phyloP scores from a whole-genome alignment of 805 yeast genomes.

The Kregervanrija delftensis region DNA sequence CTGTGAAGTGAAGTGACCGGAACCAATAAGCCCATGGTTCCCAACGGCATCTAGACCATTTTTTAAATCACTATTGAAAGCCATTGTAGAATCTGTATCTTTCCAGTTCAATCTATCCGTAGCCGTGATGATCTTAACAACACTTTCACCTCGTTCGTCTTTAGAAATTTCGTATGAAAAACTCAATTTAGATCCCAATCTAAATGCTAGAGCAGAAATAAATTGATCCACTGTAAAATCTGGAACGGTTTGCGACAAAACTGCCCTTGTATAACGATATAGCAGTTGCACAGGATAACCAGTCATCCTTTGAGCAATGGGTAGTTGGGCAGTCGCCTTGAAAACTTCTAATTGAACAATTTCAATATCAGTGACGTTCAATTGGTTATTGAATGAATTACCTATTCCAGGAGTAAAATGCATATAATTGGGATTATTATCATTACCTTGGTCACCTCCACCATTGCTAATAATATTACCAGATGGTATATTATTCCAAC shows the following conservation, averaged over 20 bases:
- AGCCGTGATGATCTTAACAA: slow-evolving; percentile 26
- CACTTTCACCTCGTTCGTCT: slow-evolving; percentile 42
- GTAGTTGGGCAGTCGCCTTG: slow-evolving; percentile 32
- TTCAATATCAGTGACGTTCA: slow-evolving; percentile 23
- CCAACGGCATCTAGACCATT: too few species aligned
- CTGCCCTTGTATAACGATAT: slow-evolving; percentile 27
- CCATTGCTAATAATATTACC: background rate
- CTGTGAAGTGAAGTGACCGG: too few species aligned
- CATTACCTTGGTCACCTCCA: background rate
- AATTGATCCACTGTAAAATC: slow-evolving; percentile 15
- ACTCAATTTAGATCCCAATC: slow-evolving; percentile 20
- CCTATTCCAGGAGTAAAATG: slow-evolving; percentile 5
- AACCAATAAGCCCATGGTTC: too few species aligned
- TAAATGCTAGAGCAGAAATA: slow-evolving; percentile 28
- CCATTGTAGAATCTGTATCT: too few species aligned
- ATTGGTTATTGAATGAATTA: background rate
- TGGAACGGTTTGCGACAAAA: slow-evolving; percentile 32
- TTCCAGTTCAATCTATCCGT: too few species aligned
- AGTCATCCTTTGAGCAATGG: slow-evolving; percentile 16
- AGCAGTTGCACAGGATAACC: slow-evolving; percentile 18
- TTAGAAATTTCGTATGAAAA: slow-evolving; percentile 36
- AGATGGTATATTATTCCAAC: slow-evolving; percentile 4
- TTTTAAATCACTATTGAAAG: too few species aligned
- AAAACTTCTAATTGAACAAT: slow-evolving; percentile 36
- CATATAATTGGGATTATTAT: background rate